Percentiles rank a stretch among this genome's conserved stretches.
Evolutionary conservation across 179 eudicot species (phyloP).

Genomic region (Beta corolliflora): DNA sequence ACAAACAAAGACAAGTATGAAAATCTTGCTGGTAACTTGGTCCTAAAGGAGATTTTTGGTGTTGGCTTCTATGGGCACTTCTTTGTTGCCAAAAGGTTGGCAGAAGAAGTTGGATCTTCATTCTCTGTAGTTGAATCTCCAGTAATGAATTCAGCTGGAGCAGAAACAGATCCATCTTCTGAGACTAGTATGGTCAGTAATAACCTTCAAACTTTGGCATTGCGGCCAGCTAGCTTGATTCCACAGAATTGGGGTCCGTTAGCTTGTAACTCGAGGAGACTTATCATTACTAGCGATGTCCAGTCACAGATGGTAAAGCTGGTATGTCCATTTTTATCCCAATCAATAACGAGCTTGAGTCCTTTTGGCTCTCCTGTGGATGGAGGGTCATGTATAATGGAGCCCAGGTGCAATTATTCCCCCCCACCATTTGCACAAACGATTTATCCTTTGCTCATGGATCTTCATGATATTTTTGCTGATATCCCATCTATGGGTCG

Average conservation of each 20-base stretch:
- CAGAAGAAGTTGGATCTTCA: slow-evolving; percentile 73
- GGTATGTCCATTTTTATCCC: slow-evolving; percentile 44
- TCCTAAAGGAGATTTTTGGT: slow-evolving; percentile 85
- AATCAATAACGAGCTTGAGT: slow-evolving; percentile 18
- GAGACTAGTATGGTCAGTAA: slow-evolving; percentile 35
- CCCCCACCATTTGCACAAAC: slow-evolving; percentile 76
- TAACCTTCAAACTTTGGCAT: slow-evolving; percentile 40
- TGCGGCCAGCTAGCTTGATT: slow-evolving; percentile 52
- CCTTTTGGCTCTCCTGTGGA: slow-evolving; percentile 31
- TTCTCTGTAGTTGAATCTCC: slow-evolving; percentile 77
- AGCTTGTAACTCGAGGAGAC: slow-evolving; percentile 41
- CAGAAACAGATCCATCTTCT: slow-evolving; percentile 19
- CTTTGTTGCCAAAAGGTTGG: slow-evolving; percentile 59
- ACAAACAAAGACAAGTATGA: slow-evolving; percentile 65
- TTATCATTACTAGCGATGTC: slow-evolving; percentile 42
- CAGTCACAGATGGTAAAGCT: slow-evolving; percentile 61
- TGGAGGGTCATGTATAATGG: slow-evolving; percentile 24
- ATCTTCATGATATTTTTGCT: slow-evolving; percentile 68
- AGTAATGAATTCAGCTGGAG: slow-evolving; percentile 34
- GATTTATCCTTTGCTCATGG: slow-evolving; percentile 73
- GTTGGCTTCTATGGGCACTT: slow-evolving; percentile 71
- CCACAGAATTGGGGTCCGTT: slow-evolving; percentile 44
- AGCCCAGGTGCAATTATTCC: slow-evolving; percentile 57
- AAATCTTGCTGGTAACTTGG: slow-evolving; percentile 72
- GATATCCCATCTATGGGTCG: slow-evolving; percentile 77